A percentile compares a stretch with the other conserved stretches of the same genome.
phyloP scores from a whole-genome alignment of 352 stramenopile species.

The Phytophthora capsici region DNA sequence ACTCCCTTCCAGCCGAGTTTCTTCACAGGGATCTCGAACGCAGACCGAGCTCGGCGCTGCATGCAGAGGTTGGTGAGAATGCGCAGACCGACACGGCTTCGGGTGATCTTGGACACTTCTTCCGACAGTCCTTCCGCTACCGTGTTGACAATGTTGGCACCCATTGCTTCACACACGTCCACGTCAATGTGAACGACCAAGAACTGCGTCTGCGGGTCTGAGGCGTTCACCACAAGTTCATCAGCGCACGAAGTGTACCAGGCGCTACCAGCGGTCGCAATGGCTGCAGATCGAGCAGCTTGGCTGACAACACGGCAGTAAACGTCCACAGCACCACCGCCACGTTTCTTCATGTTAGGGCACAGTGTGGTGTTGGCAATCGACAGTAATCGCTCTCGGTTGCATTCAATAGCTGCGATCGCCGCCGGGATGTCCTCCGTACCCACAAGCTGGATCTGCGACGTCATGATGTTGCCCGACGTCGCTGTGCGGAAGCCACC shows the following conservation, averaged over 20 bases:
- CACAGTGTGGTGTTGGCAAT: slow-evolving; percentile 83
- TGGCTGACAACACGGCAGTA: slow-evolving; percentile 84
- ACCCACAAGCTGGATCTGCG: slow-evolving; percentile 84
- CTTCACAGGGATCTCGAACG: slow-evolving; percentile 75
- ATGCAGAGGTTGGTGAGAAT: slow-evolving; percentile 92
- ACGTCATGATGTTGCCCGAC: slow-evolving; percentile 88
- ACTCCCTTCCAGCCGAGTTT: slow-evolving; percentile 87
- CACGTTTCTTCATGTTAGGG: slow-evolving; percentile 87
- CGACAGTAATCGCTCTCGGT: slow-evolving; percentile 67
- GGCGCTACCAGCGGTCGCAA: slow-evolving; percentile 20
- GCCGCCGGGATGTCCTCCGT: slow-evolving; percentile 68
- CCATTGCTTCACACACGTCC: slow-evolving; percentile 90
- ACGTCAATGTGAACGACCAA: slow-evolving; percentile 89
- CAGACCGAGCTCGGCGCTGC: slow-evolving; percentile 70
- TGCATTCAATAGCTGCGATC: slow-evolving; percentile 51
- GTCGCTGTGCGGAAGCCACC: slow-evolving; percentile 79
- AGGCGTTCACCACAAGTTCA: slow-evolving; percentile 59
- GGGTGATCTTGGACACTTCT: slow-evolving; percentile 73
- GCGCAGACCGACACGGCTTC: slow-evolving; percentile 73
- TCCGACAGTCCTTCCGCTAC: slow-evolving; percentile 82
- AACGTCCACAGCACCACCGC: slow-evolving; percentile 78
- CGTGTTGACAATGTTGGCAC: slow-evolving; percentile 90
- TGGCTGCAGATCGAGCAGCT: slow-evolving; percentile 32
- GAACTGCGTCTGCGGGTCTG: slow-evolving; percentile 47
- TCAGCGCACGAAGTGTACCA: slow-evolving; percentile 74